These are phyloP conservation scores for Vicia villosa DNA, from an alignment of 306 rosid genomes.

Conservation along the genomic window DNA sequence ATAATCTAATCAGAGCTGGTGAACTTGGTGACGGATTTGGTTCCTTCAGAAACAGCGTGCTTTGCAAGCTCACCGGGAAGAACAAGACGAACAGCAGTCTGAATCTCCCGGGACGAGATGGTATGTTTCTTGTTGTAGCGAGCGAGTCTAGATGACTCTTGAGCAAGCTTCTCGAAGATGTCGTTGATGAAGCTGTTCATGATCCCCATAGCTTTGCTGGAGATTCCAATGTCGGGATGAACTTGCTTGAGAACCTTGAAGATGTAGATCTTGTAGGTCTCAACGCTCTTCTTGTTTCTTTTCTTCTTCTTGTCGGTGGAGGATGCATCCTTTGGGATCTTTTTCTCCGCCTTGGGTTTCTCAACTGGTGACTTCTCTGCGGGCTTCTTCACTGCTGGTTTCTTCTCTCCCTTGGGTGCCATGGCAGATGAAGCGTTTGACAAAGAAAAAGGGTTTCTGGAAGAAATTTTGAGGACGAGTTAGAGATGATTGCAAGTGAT, in stretches of 20 bases:
- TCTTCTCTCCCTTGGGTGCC: slow-evolving; percentile 53
- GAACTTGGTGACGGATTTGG: slow-evolving; percentile 53
- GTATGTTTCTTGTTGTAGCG: slow-evolving; percentile 54
- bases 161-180: slow-evolving; percentile 50
- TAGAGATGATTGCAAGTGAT: too few relatives aligned
- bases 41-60: slow-evolving; percentile 55
- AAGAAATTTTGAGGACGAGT: too few relatives aligned
- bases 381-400: slow-evolving; percentile 52
- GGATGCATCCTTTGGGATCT: slow-evolving; percentile 35
- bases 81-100: slow-evolving; percentile 50
- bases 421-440: too few relatives aligned
- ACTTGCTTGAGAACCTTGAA: slow-evolving; percentile 58
- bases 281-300: slow-evolving; percentile 39
- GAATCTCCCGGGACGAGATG: slow-evolving; percentile 51
- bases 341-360: slow-evolving; percentile 48
- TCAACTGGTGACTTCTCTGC: slow-evolving; percentile 42
- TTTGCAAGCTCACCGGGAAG: slow-evolving; percentile 54
- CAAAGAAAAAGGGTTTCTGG: too few relatives aligned
- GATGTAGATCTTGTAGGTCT: slow-evolving; percentile 51
- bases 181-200: slow-evolving; percentile 58
- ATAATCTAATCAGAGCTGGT: too few relatives aligned
- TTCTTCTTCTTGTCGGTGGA: slow-evolving; percentile 42
- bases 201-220: slow-evolving; percentile 56
- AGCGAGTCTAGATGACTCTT: slow-evolving; percentile 41
- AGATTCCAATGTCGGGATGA: slow-evolving; percentile 56